phyloP scores from a whole-genome alignment of 2,329 filamentous ascomycete species.

The Microcyclospora pomicola region DNA sequence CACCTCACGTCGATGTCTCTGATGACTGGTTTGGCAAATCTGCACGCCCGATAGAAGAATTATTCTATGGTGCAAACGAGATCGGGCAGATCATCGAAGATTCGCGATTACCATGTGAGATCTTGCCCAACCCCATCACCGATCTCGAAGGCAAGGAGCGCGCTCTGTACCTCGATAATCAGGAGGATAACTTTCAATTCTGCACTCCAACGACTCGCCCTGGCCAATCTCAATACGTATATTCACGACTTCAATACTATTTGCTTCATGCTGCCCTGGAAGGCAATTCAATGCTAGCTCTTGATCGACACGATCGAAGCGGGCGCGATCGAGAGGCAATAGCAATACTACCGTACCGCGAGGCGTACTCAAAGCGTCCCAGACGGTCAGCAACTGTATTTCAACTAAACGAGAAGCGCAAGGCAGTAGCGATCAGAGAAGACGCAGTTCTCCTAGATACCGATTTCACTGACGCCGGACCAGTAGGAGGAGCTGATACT shows the following conservation, averaged over 20 bases:
- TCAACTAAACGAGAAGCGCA: slow-evolving; percentile 6
- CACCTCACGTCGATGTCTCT: no score
- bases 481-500: neutral
- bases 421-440: slow-evolving; percentile 16
- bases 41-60: slow-evolving; percentile 12
- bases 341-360: slow-evolving; percentile 20
- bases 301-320: slow-evolving; percentile 6
- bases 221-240: slow-evolving; percentile 16
- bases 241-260: slow-evolving; percentile 18
- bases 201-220: slow-evolving; percentile 2
- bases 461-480: slow-evolving; percentile 5
- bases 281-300: neutral
- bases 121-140: slow-evolving; percentile 4
- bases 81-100: slow-evolving; percentile 13
- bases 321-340: slow-evolving; percentile 13
- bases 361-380: slow-evolving; percentile 8
- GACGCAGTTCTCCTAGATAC: slow-evolving; percentile 11
- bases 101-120: slow-evolving; percentile 3
- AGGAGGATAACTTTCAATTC: slow-evolving; percentile 15
- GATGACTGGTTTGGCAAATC: no score
- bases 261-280: slow-evolving; percentile 2
- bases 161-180: neutral
- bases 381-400: slow-evolving; percentile 20
- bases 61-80: slow-evolving; percentile 22
- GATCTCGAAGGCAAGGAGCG: slow-evolving; percentile 1